phyloP scores from a whole-genome alignment of 2,329 filamentous ascomycete genomes.

The Cladosporium sp. region DNA sequence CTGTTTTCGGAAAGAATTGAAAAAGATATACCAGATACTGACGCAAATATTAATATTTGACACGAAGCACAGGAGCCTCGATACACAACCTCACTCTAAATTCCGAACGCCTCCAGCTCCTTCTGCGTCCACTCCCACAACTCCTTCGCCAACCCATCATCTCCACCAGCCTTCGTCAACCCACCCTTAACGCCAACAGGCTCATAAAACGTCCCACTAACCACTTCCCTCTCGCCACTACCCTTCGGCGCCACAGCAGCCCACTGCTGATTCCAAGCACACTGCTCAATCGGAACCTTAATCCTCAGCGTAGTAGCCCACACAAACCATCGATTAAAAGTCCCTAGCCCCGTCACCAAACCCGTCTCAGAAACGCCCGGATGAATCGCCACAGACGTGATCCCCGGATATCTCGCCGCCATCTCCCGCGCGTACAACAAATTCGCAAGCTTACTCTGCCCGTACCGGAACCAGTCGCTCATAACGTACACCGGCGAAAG shows the following conservation, averaged over 20 bases:
- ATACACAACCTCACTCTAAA: not conserved
- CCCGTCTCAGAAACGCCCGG: conserved; percentile 45
- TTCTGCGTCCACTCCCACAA: conserved; percentile 39
- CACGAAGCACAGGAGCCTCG: not conserved
- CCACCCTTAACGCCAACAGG: conserved; percentile 35
- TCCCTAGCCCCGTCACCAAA: conserved; percentile 24
- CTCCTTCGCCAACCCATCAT: conserved; percentile 35
- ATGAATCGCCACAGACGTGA: conserved; percentile 42
- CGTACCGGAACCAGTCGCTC: conserved; percentile 41
- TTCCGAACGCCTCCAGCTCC: conserved; percentile 20
- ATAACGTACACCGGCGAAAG: conserved; percentile 11
- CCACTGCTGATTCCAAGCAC: conserved; percentile 29
- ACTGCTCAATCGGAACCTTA: conserved; percentile 26
- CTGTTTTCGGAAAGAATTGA: not conserved
- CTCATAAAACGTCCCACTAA: conserved; percentile 40
- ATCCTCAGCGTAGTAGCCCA: conserved; percentile 19
- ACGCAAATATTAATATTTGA: not conserved
- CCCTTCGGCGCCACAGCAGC: conserved; percentile 20
- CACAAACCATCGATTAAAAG: conserved; percentile 7
- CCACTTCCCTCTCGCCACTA: conserved; percentile 18
- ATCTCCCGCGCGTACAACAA: conserved; percentile 46
- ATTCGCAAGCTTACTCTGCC: conserved; percentile 52
- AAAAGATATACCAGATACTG: not conserved
- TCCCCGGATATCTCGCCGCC: conserved; percentile 39
- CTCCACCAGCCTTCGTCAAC: conserved; percentile 30